Base-by-base conservation (phyloP, 179 eudicot genomes). In the Vitellaria paradoxa region DNA sequence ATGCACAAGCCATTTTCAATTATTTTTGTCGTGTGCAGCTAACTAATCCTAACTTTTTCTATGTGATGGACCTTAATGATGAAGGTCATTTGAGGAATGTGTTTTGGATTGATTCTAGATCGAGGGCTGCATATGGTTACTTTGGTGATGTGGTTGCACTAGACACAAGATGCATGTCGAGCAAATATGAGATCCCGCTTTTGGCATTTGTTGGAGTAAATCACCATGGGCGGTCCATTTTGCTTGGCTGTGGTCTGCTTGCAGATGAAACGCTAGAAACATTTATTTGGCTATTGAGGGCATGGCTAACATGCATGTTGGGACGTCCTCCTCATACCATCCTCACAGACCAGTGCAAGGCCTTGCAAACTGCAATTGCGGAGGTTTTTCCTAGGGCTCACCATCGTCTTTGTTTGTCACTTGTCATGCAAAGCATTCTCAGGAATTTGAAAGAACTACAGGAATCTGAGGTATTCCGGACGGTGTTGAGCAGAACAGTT, bases 51-150 rank as follows among this genome's bases (percentile, higher is more conserved):
- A 89, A 87, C 64, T 92, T 89, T 83, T 86, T 91, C 79, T 88
- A 92, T 76, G 66, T 88, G 65, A 86, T 86, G 85, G 92, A 91
- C 84, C 70, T 92, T 64, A 87, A 84, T 65, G 94, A 92, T 68
- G 91, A 88, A 76, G 91, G 91, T 18, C 82, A 78, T 68, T 47
- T 88, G 37, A 89, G 86, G 85, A 89, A 91, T 81, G 87, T 91
- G 47, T 91, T 92, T 68, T 92, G 97, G 97, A 74, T 91, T 13
- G 95, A 89, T 81, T 82, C 94, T 20, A 86, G 88, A 80, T 85
- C 94, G 14, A 87, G 91, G 82, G 61, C 61, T 56, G 61, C 61
- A 17, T 56, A 56, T 56, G 61, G 61, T 13, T 56, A 56, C 14
- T 56, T 56, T 56, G 61, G 61, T 14, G 61, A 56, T 56, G 61